Percentiles rank a stretch among this genome's conserved stretches.
These are phyloP conservation scores for Talaromyces funiculosus DNA, from an alignment of 2,329 filamentous ascomycete genomes.

Conservation along the genomic window DNA sequence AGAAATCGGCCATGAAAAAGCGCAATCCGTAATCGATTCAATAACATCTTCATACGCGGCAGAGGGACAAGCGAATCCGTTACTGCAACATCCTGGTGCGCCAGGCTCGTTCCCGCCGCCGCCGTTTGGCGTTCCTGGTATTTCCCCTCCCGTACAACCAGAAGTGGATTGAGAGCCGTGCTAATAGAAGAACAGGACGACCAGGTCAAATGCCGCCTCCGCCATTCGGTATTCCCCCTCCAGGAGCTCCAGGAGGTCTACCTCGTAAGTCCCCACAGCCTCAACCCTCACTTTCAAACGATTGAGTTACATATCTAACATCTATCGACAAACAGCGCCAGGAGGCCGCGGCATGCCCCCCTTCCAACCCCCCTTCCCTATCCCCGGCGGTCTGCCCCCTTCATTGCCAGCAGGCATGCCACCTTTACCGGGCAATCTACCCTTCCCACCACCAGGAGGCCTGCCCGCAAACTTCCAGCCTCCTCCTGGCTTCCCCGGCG, in stretches of 20 bases:
- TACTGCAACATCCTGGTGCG: constrained; percentile 60
- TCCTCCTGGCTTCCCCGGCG: constrained; percentile 27
- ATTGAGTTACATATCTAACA: neutral
- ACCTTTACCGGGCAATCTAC: constrained; percentile 30
- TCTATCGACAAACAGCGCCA: constrained; percentile 39
- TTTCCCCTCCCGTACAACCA: constrained; percentile 9
- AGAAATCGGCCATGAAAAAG: constrained; percentile 98
- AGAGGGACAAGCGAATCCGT: constrained; percentile 87
- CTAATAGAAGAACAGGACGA: constrained; percentile 21
- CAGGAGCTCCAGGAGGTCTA: constrained; percentile 34
- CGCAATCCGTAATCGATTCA: constrained; percentile 95
- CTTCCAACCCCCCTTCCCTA: constrained; percentile 45
- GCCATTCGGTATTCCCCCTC: constrained; percentile 51
- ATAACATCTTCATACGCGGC: constrained; percentile 95
- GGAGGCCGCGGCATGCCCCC: constrained; percentile 48
- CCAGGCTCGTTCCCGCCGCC: constrained; percentile 44
- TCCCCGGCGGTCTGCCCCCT: constrained; percentile 25
- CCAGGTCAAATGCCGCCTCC: constrained; percentile 49
- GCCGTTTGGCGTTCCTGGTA: constrained; percentile 58
- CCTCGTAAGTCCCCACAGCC: constrained; percentile 48
- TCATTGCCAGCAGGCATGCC: constrained; percentile 13
- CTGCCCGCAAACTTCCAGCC: constrained; percentile 42
- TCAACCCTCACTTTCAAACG: neutral
- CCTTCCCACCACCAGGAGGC: constrained; percentile 35
- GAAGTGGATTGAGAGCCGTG: neutral